A percentile compares a stretch with the other conserved stretches of the same genome.
Evolutionary conservation across 768 basidiomycete genomes (phyloP).

Genomic region (Termitomyces sp.): DNA sequence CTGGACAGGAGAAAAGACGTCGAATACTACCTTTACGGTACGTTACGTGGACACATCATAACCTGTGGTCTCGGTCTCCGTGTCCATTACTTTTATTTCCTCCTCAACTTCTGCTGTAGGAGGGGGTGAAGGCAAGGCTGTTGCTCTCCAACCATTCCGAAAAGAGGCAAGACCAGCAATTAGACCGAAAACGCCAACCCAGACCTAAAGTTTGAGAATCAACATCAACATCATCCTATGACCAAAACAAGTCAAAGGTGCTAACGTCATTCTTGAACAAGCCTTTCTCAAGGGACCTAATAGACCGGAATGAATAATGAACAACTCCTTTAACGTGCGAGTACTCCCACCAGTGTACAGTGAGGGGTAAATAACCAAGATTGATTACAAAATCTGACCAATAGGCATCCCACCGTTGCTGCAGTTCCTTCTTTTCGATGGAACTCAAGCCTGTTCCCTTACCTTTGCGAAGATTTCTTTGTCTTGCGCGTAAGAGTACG

Average conservation of each 20-base stretch:
- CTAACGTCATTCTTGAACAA: slow-evolving; percentile 61
- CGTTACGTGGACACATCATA: slow-evolving; percentile 21
- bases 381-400: slow-evolving; percentile 73
- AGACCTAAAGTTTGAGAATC: slow-evolving; percentile 23
- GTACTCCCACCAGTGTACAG: slow-evolving; percentile 70
- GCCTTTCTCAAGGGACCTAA: slow-evolving; percentile 66
- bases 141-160: slow-evolving; percentile 69
- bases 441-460: slow-evolving; percentile 43
- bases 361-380: slow-evolving; percentile 72
- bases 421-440: slow-evolving; percentile 52
- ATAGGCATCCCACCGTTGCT: slow-evolving; percentile 58
- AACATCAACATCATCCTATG: not conserved
- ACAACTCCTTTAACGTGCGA: not conserved
- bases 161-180: slow-evolving; percentile 58
- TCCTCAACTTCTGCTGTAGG: slow-evolving; percentile 17
- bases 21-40: not conserved
- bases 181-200: slow-evolving; percentile 37
- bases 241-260: not conserved
- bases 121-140: slow-evolving; percentile 37
- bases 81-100: slow-evolving; percentile 9
- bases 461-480: slow-evolving; percentile 52
- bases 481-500: slow-evolving; percentile 48
- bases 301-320: not conserved
- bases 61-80: slow-evolving; percentile 11
- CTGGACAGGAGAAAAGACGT: not conserved